Base-by-base conservation (phyloP, 1,139 yeast genomes). In the Geotrichum fermentans region DNA sequence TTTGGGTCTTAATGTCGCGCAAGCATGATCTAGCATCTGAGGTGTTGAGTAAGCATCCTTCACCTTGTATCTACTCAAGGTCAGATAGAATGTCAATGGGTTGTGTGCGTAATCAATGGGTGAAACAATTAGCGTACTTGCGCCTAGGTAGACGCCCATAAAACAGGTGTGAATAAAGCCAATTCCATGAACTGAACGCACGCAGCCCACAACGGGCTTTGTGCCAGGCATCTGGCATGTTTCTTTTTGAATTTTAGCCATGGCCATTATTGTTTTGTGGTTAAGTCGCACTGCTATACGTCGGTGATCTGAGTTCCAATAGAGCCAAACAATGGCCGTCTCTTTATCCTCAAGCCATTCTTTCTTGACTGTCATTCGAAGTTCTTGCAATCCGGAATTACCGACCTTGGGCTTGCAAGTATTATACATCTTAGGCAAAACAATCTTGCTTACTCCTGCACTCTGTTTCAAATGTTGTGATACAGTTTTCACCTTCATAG, bases 211-310 rank as follows among this genome's bases (percentile, higher is more conserved):
- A 10, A 92, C 73, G 0, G 96, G 82, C 39, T 81, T 78, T 30
- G 79, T 76, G 39, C 86, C 77, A 8, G 82, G 77, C 69, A 92
- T 73, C 57, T 87, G 92, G 60, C 96, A 86, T 0, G 97, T 90
- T 62, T 92, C 97, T 59, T 92, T 92, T 61, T 89, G 79, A 13
- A 87, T 84, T 60, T 90, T 88, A 64, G 97, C 89, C 65, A 87
- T 78, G 0, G 89, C 83, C 61, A 92, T 67, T 13, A 92, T 71
- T 40, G 79, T 76, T 37, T 73, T 71, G 62, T 86, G 95, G 34
- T 79, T 73, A 50, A 82, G 66, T n/a, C 74, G 72, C 1, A 84
- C 82, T 0, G 85, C 87, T 1, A 79, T 74, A 55, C 87, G 73
- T 37, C 80, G 74, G 59, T 84, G 85, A 60, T 88, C 96, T 0